A percentile compares a stretch with the other conserved stretches of the same genome.
phyloP scores from a whole-genome alignment of 805 yeast genomes.

The Ogataea minuta region DNA sequence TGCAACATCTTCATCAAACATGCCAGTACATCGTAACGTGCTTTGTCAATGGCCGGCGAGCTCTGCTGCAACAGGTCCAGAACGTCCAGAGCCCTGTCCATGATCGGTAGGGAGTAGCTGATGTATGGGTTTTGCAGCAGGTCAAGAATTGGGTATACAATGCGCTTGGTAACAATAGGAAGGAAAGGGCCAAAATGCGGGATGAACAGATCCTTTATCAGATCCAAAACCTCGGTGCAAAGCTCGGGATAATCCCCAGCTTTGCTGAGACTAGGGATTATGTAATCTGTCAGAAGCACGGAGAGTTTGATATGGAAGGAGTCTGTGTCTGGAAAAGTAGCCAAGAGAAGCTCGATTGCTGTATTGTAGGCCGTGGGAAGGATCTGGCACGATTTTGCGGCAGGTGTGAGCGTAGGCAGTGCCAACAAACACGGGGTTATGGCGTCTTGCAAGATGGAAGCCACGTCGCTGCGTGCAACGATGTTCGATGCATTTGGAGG shows the following conservation, averaged over 20 bases:
- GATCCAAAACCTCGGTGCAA: slow-evolving; percentile 14
- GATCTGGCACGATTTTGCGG: slow-evolving; percentile 18
- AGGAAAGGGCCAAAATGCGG: slow-evolving; percentile 18
- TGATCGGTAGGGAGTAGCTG: slow-evolving; percentile 14
- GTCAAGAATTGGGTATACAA: slow-evolving; percentile 26
- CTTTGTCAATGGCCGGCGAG: background rate
- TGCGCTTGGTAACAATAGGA: slow-evolving; percentile 21
- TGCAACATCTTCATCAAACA: slow-evolving; percentile 16
- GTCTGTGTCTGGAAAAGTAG: slow-evolving; percentile 8
- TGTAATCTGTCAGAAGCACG: slow-evolving; percentile 25
- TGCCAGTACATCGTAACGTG: slow-evolving; percentile 27
- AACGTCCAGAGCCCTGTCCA: slow-evolving; percentile 9
- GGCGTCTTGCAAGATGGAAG: slow-evolving; percentile 22
- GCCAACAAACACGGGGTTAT: slow-evolving; percentile 30
- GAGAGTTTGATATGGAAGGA: slow-evolving; percentile 17
- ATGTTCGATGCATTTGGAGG: slow-evolving; percentile 13
- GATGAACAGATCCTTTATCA: slow-evolving; percentile 13
- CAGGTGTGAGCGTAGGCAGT: slow-evolving; percentile 32
- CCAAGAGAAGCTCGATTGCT: slow-evolving; percentile 15
- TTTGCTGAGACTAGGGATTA: slow-evolving; percentile 29
- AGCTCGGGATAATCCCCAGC: slow-evolving; percentile 28
- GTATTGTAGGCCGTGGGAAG: slow-evolving; percentile 27
- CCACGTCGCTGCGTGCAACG: slow-evolving; percentile 20
- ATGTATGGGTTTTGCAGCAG: slow-evolving; percentile 29
- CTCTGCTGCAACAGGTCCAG: background rate